phyloP scores from a whole-genome alignment of 306 rosid genomes.

The Rosa lucieae region DNA sequence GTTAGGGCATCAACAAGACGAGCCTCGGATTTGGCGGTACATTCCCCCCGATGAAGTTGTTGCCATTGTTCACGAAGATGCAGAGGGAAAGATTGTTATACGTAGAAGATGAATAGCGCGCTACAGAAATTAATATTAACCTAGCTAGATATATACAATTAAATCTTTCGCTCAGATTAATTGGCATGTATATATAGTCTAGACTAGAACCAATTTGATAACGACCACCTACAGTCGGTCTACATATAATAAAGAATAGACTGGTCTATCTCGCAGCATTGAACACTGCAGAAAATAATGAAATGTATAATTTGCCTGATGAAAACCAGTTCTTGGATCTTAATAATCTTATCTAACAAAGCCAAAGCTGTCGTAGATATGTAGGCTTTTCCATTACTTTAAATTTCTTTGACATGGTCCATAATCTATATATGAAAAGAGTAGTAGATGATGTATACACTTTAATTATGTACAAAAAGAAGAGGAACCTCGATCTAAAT shows the following conservation, averaged over 20 bases:
- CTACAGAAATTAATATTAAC: not conserved
- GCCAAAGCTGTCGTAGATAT: not conserved
- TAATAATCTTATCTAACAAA: not conserved
- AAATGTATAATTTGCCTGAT: not conserved
- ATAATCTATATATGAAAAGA: not conserved
- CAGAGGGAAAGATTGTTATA: slow-evolving; percentile 61
- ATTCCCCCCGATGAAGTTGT: slow-evolving; percentile 54
- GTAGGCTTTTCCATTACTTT: not conserved
- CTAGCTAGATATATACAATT: not conserved
- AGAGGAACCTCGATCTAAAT: not conserved
- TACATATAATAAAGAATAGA: not conserved
- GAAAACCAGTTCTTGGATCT: not conserved
- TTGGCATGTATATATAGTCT: no score
- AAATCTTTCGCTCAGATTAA: not conserved
- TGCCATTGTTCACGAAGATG: slow-evolving; percentile 54
- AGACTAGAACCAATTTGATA: not conserved
- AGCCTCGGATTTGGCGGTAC: slow-evolving; percentile 50
- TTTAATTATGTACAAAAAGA: not conserved
- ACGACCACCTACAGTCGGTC: not conserved
- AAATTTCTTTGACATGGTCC: not conserved
- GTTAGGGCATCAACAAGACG: slow-evolving; percentile 51
- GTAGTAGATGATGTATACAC: not conserved
- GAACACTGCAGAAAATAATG: slow-evolving; percentile 6
- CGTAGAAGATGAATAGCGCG: slow-evolving; percentile 42
- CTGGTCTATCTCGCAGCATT: not conserved